Evolutionary conservation across 2,329 filamentous ascomycete species (phyloP).

Genomic region (Hymenoscyphus occultus): DNA sequence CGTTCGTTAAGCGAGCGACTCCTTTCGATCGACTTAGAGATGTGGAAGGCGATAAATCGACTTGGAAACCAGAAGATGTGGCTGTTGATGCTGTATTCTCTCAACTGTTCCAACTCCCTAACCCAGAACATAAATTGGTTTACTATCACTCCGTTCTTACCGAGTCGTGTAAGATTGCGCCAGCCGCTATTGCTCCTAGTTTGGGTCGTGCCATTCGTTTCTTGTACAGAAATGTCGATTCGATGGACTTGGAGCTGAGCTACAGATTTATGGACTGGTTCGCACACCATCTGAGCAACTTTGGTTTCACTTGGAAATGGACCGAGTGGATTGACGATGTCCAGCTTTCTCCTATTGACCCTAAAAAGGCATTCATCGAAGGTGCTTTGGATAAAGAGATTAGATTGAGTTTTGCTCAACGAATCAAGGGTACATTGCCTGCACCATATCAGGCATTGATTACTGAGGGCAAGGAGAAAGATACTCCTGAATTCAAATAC

Average conservation of each 20-base stretch:
- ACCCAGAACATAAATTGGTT: conserved; percentile 86
- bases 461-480: conserved; percentile 83
- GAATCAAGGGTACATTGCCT: conserved; percentile 90
- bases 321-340: conserved; percentile 93
- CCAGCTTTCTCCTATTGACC: conserved; percentile 70
- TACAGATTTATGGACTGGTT: conserved; percentile 97
- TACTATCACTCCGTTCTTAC: conserved; percentile 96
- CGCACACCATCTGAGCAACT: conserved; percentile 95
- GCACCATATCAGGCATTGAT: conserved; percentile 79
- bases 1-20: conserved; percentile 90
- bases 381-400: conserved; percentile 96
- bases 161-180: conserved; percentile 92
- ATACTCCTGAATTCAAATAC: conserved; percentile 95
- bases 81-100: conserved; percentile 97
- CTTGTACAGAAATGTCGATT: conserved; percentile 77
- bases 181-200: conserved; percentile 92
- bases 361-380: conserved; percentile 88
- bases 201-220: conserved; percentile 90
- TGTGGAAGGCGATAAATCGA: conserved; percentile 61
- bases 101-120: conserved; percentile 84
- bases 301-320: conserved; percentile 99
- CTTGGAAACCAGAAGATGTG: conserved; percentile 97
- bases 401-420: conserved; percentile 89
- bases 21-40: conserved; percentile 85
- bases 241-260: conserved; percentile 80